These are phyloP conservation scores for Russula vinacea DNA, from an alignment of 768 basidiomycete species.

Conservation along the genomic window DNA sequence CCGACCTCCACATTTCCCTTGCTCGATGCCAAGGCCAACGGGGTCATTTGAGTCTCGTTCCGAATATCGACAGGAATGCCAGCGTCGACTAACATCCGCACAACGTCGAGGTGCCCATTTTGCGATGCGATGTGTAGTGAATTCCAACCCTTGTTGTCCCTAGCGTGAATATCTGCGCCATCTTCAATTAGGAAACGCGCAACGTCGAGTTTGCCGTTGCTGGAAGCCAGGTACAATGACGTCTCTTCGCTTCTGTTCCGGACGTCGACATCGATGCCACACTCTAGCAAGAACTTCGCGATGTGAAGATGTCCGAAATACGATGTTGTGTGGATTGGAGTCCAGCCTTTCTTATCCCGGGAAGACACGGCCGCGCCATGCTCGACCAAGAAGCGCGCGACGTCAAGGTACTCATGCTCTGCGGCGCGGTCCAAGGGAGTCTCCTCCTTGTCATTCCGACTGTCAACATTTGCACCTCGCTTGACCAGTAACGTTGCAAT, in stretches of 20 bases:
- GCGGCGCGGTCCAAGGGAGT: conserved; percentile 1
- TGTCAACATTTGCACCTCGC: conserved; percentile 3
- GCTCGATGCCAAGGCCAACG: background rate
- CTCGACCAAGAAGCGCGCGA: background rate
- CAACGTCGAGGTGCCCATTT: background rate
- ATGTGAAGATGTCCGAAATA: background rate
- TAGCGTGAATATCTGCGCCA: background rate
- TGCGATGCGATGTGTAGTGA: background rate
- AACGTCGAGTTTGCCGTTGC: background rate
- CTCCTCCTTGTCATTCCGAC: background rate
- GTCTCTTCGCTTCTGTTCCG: background rate
- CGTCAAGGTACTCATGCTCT: background rate
- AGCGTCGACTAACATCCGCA: background rate
- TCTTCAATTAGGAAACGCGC: background rate
- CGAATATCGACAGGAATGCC: background rate
- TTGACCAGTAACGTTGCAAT: background rate
- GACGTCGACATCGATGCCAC: background rate
- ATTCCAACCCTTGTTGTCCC: background rate
- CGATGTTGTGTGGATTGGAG: background rate
- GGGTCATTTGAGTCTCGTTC: background rate
- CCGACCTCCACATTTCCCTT: background rate
- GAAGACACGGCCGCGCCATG: background rate
- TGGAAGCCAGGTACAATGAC: background rate
- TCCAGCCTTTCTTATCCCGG: background rate
- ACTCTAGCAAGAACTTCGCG: background rate